Base-by-base conservation (phyloP, 2,329 filamentous ascomycete species). In the Gliomastix tumulicola region DNA sequence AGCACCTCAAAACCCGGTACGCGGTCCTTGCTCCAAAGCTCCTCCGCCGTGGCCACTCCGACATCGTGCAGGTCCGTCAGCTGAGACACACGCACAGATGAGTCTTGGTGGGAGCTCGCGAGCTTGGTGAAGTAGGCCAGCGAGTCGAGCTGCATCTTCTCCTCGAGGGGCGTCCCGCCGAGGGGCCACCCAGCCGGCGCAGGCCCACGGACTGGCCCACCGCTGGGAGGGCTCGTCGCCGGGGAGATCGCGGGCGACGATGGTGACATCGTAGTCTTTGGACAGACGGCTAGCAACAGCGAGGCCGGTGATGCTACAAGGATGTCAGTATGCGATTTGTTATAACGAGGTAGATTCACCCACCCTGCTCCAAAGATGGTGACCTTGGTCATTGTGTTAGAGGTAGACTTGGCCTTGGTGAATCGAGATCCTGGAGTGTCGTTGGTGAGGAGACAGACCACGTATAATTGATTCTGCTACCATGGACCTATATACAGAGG, bases 201-300 rank as follows among this genome's bases (percentile, higher is more conserved):
- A 55, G 1, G 57, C 56, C 49, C 50, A 58, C 6, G 53, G 55
- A 35, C 52, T 56, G 1, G 53, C 49, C 53, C 55, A 59, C n/a
- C 45, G 43, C 2, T 44, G 37, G 20, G 38, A 41, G 16, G 46
- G 32, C 8, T 36, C 23, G 36, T 57, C 55, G 5, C 53, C 54
- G 11, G 54, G 52, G 21, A 59, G 43, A 40, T 59, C 42, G 17
- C 48, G 42, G 10, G 53, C 57, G 15, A 56, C 45, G 23, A 60
- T 51, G n/a, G 55, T 60, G 13, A 59, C 40, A 10, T 48, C 41
- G 41, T 53, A 47, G 28, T 48, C 32, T 20, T 40, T 32, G 7
- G 53, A 43, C 17, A 60, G 47, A 10, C 37, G 42, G 34, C 37
- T 43, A 17, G 56, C 57, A 6, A 49, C 51, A 6, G 50, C 38